Evolutionary conservation across 2,329 filamentous ascomycete genomes (phyloP), one percentile per base, ranked within the genome.

Genomic region (Alternaria sp.): DNA sequence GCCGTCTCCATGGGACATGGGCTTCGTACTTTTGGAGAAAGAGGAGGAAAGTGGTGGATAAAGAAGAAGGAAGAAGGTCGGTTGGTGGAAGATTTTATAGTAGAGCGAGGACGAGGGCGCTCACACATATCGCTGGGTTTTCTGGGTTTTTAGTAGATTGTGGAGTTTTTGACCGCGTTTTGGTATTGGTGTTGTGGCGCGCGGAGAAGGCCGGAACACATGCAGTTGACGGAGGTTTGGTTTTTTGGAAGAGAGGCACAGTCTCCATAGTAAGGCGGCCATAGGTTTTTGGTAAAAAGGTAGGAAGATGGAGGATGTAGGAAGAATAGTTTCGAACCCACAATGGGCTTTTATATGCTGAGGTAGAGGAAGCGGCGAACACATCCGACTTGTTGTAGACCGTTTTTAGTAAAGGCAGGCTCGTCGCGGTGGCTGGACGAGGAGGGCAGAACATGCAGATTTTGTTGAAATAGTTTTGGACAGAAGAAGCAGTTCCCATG

Each of bases 111-210:
- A 10, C 15, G 15, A 2, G 1, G 30, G 30, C 13, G 13, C 30
- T 32, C 30, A 15, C 30, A 32, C 30, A 32, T 28, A 7, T 28
- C 0, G 4, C 4, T 1, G 3, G 4, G 4, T 28, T 3, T 1
- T 11, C 10, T 28, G 26, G 10, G 1, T 28, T 11, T 21, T 30
- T 7, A 12, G 28, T 32, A 15, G 6, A 32, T 0, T 8, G 32
- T 3, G 2, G 8, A 40, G 8, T 0, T 40, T 11, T 10, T 11
- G 5, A 3, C 17, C 2, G 1, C 6, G 4, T 17, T 40, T 40
- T 17, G 15, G 9, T 40, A 40, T 10, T 0, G 8, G 5, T 40
- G 15, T 15, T 9, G 3, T 17, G 36, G 36, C 36, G 10, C 15
- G 36, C 1, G 5, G 36, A 17, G 36, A 11, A 11, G 9, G 32